Evolutionary conservation across 371 early-diverging fungal species (phyloP).

Genomic region (Actinomucor elegans): DNA sequence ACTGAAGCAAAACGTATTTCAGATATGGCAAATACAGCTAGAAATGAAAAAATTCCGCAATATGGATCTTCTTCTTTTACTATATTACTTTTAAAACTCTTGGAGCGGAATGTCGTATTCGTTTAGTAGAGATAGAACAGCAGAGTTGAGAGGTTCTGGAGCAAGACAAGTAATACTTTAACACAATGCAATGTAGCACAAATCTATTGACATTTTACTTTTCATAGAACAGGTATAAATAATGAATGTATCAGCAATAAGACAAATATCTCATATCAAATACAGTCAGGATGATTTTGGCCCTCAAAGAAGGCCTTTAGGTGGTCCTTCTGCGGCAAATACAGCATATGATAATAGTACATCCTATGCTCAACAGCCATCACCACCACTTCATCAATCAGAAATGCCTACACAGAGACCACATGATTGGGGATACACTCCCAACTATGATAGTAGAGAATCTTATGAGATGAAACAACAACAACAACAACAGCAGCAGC

Average conservation of each 20-base stretch:
- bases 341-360: too few relatives aligned
- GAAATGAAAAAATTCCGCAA: too few relatives aligned
- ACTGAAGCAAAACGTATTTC: too few relatives aligned
- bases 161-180: neutral
- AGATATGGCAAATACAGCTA: too few relatives aligned
- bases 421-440: slow-evolving; percentile 11
- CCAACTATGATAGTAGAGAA: slow-evolving; percentile 1
- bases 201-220: neutral
- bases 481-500: neutral
- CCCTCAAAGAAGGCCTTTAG: neutral
- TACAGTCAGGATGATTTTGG: neutral
- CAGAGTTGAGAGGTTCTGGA: slow-evolving; percentile 22
- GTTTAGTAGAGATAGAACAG: slow-evolving; percentile 36
- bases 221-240: neutral
- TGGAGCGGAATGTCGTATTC: slow-evolving; percentile 39
- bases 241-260: neutral
- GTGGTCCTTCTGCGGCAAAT: too few relatives aligned
- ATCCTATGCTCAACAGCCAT: neutral
- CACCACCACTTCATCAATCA: neutral
- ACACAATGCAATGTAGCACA: neutral
- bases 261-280: neutral
- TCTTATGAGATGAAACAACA: slow-evolving; percentile 14
- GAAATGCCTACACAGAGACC: neutral
- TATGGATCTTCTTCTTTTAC: too few relatives aligned
- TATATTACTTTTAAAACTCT: too few relatives aligned